Evolutionary conservation across 148 eudicot genomes (phyloP).

Genomic region (Rhododendron ferrugineum): DNA sequence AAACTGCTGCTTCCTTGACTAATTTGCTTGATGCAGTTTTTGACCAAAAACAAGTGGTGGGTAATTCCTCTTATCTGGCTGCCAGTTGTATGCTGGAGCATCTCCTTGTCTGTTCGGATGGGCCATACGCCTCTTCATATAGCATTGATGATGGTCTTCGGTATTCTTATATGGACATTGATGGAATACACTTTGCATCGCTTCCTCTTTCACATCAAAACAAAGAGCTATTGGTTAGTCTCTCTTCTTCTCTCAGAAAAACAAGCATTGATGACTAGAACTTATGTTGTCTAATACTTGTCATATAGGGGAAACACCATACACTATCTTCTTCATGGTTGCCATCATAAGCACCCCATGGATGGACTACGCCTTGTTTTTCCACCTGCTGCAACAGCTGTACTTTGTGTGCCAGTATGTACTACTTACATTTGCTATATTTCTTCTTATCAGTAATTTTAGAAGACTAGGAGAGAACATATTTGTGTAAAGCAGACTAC

Average conservation of each 20-base stretch:
- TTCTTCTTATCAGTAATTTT: background rate
- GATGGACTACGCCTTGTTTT: constrained; percentile 94
- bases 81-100: constrained; percentile 70
- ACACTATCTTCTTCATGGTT: constrained; percentile 93
- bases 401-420: constrained; percentile 67
- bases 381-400: constrained; percentile 87
- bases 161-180: constrained; percentile 78
- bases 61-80: constrained; percentile 84
- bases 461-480: background rate
- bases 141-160: constrained; percentile 44
- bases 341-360: constrained; percentile 98
- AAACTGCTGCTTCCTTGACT: background rate
- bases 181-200: constrained; percentile 84
- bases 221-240: constrained; percentile 76
- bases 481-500: background rate
- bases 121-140: constrained; percentile 43
- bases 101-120: constrained; percentile 46
- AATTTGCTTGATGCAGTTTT: constrained; percentile 42
- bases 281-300: background rate
- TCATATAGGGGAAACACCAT: constrained; percentile 60
- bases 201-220: constrained; percentile 88
- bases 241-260: background rate
- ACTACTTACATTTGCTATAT: background rate
- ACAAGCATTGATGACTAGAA: background rate
- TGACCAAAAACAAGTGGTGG: constrained; percentile 82